These are phyloP conservation scores for Suhomyces prunicola DNA, from an alignment of 805 yeast species.

Conservation along the genomic window DNA sequence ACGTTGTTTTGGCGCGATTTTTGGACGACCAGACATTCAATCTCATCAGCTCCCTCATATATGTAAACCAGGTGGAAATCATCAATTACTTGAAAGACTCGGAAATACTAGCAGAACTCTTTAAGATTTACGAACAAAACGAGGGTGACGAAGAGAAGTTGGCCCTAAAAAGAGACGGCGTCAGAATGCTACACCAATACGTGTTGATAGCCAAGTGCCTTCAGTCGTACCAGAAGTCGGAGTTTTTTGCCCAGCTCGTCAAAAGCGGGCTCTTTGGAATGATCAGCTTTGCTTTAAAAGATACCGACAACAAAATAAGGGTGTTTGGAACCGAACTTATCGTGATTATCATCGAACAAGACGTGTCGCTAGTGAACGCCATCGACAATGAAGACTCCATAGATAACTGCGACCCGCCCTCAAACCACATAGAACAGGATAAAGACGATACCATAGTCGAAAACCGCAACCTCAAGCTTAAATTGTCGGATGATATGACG, in stretches of 20 bases:
- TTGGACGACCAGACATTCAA: constrained; percentile 78
- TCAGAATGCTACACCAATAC: constrained; percentile 76
- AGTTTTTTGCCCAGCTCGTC: constrained; percentile 62
- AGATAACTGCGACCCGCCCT: constrained; percentile 8
- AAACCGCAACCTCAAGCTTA: constrained; percentile 22
- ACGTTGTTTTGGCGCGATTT: constrained; percentile 77
- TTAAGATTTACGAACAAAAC: constrained; percentile 49
- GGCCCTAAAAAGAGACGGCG: constrained; percentile 56
- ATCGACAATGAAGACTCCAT: constrained; percentile 16
- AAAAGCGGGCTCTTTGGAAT: constrained; percentile 67
- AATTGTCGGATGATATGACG: constrained; percentile 55
- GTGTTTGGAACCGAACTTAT: constrained; percentile 77
- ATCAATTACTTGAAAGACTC: constrained; percentile 55
- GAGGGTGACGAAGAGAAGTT: constrained; percentile 5
- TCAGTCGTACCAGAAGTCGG: constrained; percentile 58
- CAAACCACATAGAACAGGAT: constrained; percentile 10
- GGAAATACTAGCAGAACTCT: constrained; percentile 52
- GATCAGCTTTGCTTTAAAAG: constrained; percentile 67
- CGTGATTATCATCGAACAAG: constrained; percentile 80
- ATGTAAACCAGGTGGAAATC: constrained; percentile 64
- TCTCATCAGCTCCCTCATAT: constrained; percentile 63
- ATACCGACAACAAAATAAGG: constrained; percentile 46
- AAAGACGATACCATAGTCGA: constrained; percentile 12
- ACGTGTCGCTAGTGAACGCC: constrained; percentile 56
- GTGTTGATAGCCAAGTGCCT: constrained; percentile 68